A percentile compares a stretch with the other conserved stretches of the same genome.
These are phyloP conservation scores for Ophiorrhiza pumila DNA, from an alignment of 257 asterid species.

Conservation along the genomic window DNA sequence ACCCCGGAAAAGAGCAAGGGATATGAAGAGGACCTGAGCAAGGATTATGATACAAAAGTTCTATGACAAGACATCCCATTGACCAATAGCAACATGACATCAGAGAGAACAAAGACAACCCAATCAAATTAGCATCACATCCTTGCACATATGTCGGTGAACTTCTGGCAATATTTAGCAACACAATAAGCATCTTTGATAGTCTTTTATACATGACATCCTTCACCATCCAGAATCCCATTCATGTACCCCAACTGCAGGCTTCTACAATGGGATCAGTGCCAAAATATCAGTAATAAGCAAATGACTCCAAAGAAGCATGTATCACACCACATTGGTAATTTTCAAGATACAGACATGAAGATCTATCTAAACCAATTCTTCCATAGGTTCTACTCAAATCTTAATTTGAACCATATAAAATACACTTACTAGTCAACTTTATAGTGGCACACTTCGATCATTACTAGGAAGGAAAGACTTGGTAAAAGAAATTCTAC, in stretches of 20 bases:
- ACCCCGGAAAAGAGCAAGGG: not conserved
- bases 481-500: not conserved
- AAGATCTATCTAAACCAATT: conserved; percentile 1
- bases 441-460: too few relatives aligned
- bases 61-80: not conserved
- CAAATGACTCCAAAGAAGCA: too few relatives aligned
- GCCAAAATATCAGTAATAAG: not conserved
- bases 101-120: not conserved
- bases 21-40: not conserved
- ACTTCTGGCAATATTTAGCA: not conserved
- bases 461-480: too few relatives aligned
- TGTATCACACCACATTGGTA: not conserved
- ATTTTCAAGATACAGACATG: not conserved
- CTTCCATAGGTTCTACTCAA: too few relatives aligned
- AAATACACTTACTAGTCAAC: too few relatives aligned
- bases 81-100: not conserved
- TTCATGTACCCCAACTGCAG: not conserved
- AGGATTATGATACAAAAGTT: not conserved
- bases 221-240: not conserved
- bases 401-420: too few relatives aligned
- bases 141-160: not conserved
- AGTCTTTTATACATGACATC: not conserved
- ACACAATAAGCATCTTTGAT: not conserved
- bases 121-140: not conserved
- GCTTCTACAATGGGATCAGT: not conserved